Evolutionary conservation across 140 eudicot species (phyloP).

Genomic region (Cichorium intybus): DNA sequence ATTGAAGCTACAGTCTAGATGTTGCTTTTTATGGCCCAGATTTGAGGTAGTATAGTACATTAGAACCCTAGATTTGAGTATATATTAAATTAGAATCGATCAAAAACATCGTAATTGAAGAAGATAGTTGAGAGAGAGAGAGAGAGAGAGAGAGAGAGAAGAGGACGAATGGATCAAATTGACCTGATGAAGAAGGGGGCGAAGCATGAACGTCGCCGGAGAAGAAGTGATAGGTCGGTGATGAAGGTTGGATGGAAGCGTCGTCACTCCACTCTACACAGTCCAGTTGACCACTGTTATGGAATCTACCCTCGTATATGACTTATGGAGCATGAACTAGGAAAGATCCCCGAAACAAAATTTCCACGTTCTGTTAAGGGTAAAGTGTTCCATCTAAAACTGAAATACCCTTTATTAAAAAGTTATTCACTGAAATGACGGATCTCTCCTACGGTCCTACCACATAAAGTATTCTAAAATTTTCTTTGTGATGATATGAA

Average conservation of each 20-base stretch:
- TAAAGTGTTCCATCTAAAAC: neutral
- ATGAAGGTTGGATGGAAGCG: neutral
- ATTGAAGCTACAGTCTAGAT: constrained; percentile 2
- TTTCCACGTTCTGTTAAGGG: neutral
- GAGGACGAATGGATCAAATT: neutral
- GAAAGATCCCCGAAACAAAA: neutral
- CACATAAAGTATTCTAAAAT: too few species aligned
- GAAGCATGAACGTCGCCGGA: constrained; percentile 22
- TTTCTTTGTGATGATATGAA: too few species aligned
- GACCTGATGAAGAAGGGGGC: constrained; percentile 7
- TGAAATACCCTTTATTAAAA: neutral
- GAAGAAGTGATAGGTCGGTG: constrained; percentile 13
- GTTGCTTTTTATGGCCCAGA: neutral
- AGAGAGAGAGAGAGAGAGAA: neutral
- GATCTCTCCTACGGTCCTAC: too few species aligned
- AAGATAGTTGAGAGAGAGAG: neutral
- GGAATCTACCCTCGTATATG: neutral
- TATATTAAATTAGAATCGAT: neutral
- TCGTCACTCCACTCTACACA: neutral
- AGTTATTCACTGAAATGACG: too few species aligned
- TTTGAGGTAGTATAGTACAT: neutral
- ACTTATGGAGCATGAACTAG: neutral
- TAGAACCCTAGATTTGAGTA: constrained; percentile 12
- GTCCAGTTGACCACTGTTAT: neutral
- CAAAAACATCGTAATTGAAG: neutral